These are phyloP conservation scores for Coemansia sp. DNA, from an alignment of 192 early-diverging fungal genomes.

Conservation along the genomic window DNA sequence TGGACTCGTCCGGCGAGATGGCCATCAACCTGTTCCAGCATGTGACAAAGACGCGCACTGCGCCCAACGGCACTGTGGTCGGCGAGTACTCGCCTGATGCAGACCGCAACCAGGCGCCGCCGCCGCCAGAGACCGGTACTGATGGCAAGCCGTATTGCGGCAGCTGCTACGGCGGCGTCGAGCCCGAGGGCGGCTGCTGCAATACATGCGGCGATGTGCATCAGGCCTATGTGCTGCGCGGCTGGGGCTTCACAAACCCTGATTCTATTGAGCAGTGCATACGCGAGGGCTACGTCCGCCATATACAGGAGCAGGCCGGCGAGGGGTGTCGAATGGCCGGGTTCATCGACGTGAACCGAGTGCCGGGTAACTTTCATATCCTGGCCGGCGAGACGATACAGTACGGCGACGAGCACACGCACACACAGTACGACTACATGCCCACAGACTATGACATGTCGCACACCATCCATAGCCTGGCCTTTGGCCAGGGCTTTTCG, in stretches of 20 bases:
- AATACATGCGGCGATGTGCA: conserved; percentile 91
- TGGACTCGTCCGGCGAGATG: conserved; percentile 90
- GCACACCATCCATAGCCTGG: conserved; percentile 75
- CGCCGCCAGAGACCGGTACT: conserved; percentile 7
- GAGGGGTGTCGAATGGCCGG: conserved; percentile 91
- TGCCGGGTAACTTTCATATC: conserved; percentile 90
- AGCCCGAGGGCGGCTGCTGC: conserved; percentile 75
- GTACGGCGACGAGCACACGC: conserved; percentile 24
- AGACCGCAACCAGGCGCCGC: conserved; percentile 30
- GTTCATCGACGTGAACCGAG: conserved; percentile 78
- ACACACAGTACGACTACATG: conserved; percentile 39
- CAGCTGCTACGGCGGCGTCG: conserved; percentile 75
- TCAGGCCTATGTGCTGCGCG: conserved; percentile 70
- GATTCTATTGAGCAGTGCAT: conserved; percentile 87
- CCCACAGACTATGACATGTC: conserved; percentile 65
- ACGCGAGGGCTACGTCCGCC: conserved; percentile 73
- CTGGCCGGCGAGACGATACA: conserved; percentile 70
- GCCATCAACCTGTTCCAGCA: conserved; percentile 71
- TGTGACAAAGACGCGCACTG: conserved; percentile 76
- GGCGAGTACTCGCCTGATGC: conserved; percentile 2
- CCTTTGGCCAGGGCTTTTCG: conserved; percentile 61
- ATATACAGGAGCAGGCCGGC: conserved; percentile 66
- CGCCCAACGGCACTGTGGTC: conserved; percentile 59
- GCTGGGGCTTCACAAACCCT: conserved; percentile 77
- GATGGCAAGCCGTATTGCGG: conserved; percentile 67